Base-by-base conservation (phyloP, 768 basidiomycete genomes). In the Mycena olivaceomarginata region DNA sequence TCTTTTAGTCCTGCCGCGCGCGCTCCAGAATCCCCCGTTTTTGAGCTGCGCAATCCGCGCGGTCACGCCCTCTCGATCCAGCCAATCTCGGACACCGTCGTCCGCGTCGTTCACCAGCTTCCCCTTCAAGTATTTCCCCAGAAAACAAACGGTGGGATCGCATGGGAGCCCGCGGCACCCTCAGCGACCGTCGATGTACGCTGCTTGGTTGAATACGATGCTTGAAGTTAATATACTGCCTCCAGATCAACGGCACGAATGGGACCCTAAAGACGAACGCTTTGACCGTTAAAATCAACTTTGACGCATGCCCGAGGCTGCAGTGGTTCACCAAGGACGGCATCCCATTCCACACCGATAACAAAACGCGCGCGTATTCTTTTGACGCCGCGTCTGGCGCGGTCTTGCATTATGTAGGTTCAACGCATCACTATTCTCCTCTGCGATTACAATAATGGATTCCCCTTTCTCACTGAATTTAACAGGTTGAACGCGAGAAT, bases 311-410 rank as follows among this genome's bases (percentile, higher is more conserved):
- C 45, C 78, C 78, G 39, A n/a, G 64, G n/a, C 78, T 79, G 25
- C 72, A 79, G 22, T 79, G 78, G 78, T 73, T 69, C 46, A 79
- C 74, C 43, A 79, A 74, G 67, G 68, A 74, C 72, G 75, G 75
- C 56, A 74, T 41, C 0, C 71, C 72, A 10, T 79, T 79, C 62
- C 74, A 70, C 11, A 64, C 78, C 37, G 78, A 79, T 57, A 76
- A 75, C 51, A 51, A 60, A 20, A 79, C 78, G 40, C 78, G 78
- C 40, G 78, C 74, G 67, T 79, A 79, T 60, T 67, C 78, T 20
- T 79, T 79, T 43, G 78, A 79, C 31, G 78, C 75, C 8, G 78
- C 75, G 13, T 76, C 78, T 18, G 78, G 78, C 70, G 71, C 63
- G 7, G 78, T 79, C 9, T 22, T 76, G 75, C 78, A 79, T 46